phyloP scores from a whole-genome alignment of 2,329 filamentous ascomycete genomes.

The Bimuria novae-zelandiae region DNA sequence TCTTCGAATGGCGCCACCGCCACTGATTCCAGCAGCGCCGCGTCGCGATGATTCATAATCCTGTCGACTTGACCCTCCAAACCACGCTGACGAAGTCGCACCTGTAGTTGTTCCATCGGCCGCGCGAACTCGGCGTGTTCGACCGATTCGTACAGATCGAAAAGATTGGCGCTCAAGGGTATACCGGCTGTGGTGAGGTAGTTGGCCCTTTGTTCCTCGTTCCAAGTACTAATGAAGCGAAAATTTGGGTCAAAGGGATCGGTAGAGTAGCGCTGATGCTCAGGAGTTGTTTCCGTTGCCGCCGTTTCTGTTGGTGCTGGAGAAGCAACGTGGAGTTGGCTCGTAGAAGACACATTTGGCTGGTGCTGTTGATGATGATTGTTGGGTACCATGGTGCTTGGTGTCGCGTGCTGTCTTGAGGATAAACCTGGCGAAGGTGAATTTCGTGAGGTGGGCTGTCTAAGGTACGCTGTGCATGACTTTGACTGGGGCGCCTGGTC shows the following conservation, averaged over 20 bases:
- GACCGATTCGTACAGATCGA: background rate
- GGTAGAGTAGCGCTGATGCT: background rate
- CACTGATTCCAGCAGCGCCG: background rate
- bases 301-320: background rate
- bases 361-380: background rate
- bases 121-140: background rate
- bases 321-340: background rate
- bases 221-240: background rate
- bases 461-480: too few relatives aligned
- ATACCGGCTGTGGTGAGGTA: too few relatives aligned
- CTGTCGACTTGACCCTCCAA: background rate
- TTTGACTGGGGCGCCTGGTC: too few relatives aligned
- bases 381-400: background rate
- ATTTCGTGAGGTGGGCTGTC: too few relatives aligned
- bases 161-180: background rate
- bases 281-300: background rate
- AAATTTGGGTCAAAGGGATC: background rate
- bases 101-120: background rate
- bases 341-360: background rate
- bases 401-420: background rate
- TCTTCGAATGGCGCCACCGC: background rate
- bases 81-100: background rate
- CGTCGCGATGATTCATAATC: background rate
- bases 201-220: background rate
- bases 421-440: too few relatives aligned